Conservation (phyloP, 78 protist genomes). For the Dictyostelium intermedium region DNA sequence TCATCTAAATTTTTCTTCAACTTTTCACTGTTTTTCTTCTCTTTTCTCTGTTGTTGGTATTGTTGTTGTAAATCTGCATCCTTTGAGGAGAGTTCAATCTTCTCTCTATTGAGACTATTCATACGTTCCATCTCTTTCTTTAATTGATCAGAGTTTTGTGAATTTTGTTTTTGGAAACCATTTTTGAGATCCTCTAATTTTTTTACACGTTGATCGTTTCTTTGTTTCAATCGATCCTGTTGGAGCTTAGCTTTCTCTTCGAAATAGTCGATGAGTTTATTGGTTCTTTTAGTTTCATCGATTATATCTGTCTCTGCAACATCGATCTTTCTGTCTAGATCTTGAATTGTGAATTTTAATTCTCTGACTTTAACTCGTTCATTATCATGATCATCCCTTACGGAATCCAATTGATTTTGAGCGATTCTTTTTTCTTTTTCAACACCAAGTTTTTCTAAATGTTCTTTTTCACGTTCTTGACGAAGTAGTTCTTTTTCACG, state of each 20-base stretch:
- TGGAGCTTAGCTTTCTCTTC: conserved; percentile 13
- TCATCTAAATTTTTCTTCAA: conserved; percentile 41
- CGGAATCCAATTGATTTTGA: conserved; percentile 5
- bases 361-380: conserved; percentile 41
- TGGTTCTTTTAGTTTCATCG: conserved; percentile 39
- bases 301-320: conserved; percentile 8
- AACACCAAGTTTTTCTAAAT: conserved; percentile 8
- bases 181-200: conserved; percentile 47
- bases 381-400: not conserved
- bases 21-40: conserved; percentile 21
- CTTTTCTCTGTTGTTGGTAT: conserved; percentile 19
- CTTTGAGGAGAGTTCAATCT: not conserved
- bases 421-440: conserved; percentile 61
- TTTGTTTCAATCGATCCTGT: conserved; percentile 14
- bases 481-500: conserved; percentile 34
- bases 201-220: conserved; percentile 25
- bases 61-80: conserved; percentile 35
- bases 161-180: conserved; percentile 7
- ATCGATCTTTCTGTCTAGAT: conserved; percentile 31
- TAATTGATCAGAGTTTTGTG: not conserved
- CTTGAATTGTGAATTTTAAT: conserved; percentile 35
- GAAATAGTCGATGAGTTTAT: conserved; percentile 6
- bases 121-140: conserved; percentile 6
- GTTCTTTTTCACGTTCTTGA: conserved; percentile 19
- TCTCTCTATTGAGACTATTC: conserved; percentile 1